Evolutionary conservation across 2,329 filamentous ascomycete species (phyloP).

Genomic region (Paramyrothecium roridum): DNA sequence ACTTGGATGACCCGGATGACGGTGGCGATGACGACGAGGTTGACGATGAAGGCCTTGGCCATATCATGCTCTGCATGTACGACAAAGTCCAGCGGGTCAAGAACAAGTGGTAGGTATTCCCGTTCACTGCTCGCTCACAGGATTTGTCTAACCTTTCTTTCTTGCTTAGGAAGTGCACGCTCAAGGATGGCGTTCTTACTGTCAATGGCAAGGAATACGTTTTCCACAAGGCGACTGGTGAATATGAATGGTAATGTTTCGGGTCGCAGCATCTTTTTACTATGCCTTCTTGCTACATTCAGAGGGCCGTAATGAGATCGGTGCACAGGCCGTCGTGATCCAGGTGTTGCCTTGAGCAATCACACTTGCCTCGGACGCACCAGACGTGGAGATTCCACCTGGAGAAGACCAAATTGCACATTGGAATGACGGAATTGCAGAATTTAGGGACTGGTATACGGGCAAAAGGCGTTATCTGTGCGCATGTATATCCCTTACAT

Average conservation of each 20-base stretch:
- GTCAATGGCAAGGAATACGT: conserved; percentile 95
- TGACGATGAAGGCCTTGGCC: conserved; percentile 76
- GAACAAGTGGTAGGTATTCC: conserved; percentile 77
- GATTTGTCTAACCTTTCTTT: conserved; percentile 5
- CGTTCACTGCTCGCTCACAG: neutral
- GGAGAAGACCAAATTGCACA: neutral
- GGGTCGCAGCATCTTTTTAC: too few species aligned
- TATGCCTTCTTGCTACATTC: too few species aligned
- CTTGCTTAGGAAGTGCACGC: conserved; percentile 77
- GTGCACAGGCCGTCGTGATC: too few species aligned
- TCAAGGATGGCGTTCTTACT: conserved; percentile 94
- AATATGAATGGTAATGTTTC: conserved; percentile 84
- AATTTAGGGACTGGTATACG: neutral
- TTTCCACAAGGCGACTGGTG: conserved; percentile 95
- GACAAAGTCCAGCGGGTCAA: conserved; percentile 99
- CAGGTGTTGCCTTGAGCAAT: too few species aligned
- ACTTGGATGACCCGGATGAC: conserved; percentile 93
- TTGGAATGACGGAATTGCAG: neutral
- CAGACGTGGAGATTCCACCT: neutral
- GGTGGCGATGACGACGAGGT: conserved; percentile 80
- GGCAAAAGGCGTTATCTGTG: neutral
- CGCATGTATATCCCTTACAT: neutral
- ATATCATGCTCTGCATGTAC: conserved; percentile 98
- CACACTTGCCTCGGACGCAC: too few species aligned
- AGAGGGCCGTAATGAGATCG: too few species aligned